phyloP scores from a whole-genome alignment of 1,284 basidiomycete species.

The Caloboletus inedulis region DNA sequence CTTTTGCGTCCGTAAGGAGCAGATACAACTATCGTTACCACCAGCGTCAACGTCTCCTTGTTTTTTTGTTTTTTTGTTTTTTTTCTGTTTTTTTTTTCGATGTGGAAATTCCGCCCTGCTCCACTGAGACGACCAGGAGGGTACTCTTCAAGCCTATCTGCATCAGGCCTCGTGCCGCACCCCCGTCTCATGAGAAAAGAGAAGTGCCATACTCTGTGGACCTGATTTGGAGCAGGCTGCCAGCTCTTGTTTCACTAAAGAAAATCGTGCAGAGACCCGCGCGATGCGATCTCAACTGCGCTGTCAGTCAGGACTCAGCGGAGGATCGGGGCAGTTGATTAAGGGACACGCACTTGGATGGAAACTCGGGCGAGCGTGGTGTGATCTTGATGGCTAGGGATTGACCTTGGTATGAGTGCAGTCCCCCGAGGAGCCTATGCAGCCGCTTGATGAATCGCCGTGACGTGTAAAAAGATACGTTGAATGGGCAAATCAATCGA shows the following conservation, averaged over 20 bases:
- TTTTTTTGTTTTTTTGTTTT: too few relatives aligned
- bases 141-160: constrained; percentile 1
- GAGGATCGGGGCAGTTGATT: constrained; percentile 14
- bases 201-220: background rate
- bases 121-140: background rate
- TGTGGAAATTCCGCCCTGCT: background rate
- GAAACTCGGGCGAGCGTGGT: constrained; percentile 24
- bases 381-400: constrained; percentile 29
- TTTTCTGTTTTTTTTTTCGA: too few relatives aligned
- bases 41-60: too few relatives aligned
- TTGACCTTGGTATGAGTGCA: constrained; percentile 35
- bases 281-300: constrained; percentile 6
- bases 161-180: constrained; percentile 9
- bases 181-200: constrained; percentile 11
- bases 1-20: background rate
- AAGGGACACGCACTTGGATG: constrained; percentile 13
- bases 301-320: constrained; percentile 1
- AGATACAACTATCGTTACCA: too few relatives aligned
- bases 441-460: constrained; percentile 32
- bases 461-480: constrained; percentile 41
- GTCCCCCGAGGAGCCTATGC: constrained; percentile 31
- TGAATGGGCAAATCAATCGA: constrained; percentile 29
- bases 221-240: constrained; percentile 5
- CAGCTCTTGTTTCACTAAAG: constrained; percentile 19
- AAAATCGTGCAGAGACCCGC: constrained; percentile 6